phyloP scores from a whole-genome alignment of 2,329 filamentous ascomycete species.

The Onygenales sp. region DNA sequence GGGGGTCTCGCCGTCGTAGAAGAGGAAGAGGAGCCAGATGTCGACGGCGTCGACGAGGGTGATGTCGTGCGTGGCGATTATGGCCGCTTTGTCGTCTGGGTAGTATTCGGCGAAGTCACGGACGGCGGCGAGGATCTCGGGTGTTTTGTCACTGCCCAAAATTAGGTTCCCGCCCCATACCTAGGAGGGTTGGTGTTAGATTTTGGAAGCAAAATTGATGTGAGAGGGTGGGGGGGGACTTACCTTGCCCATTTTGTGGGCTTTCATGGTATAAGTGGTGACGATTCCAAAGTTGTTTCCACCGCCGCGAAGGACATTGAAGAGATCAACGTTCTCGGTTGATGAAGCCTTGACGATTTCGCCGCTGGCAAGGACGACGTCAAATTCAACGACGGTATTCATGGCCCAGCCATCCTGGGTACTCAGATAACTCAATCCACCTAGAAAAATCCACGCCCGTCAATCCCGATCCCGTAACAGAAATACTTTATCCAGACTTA shows the following conservation, averaged over 20 bases:
- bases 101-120: conserved; percentile 37
- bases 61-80: conserved; percentile 47
- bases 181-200: conserved; percentile 9
- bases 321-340: conserved; percentile 32
- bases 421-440: conserved; percentile 27
- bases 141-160: conserved; percentile 28
- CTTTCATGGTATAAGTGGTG: conserved; percentile 28
- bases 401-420: conserved; percentile 36
- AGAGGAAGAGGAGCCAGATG: conserved; percentile 52
- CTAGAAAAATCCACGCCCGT: conserved; percentile 21
- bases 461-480: neutral
- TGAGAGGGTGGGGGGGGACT: conserved; percentile 3
- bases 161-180: conserved; percentile 42
- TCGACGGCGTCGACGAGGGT: conserved; percentile 33
- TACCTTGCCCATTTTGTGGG: conserved; percentile 23
- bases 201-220: conserved; percentile 2
- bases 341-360: conserved; percentile 34
- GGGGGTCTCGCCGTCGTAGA: conserved; percentile 50
- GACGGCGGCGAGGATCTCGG: conserved; percentile 23
- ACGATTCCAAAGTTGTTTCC: conserved; percentile 38
- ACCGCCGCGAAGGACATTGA: conserved; percentile 33
- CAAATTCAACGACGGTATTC: conserved; percentile 38
- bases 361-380: conserved; percentile 40
- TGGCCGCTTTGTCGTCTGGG: conserved; percentile 49
- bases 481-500: conserved; percentile 12